Evolutionary conservation across 441 rosid genomes (phyloP), one percentile per base, ranked within the genome.

Genomic region (Sinapis alba): DNA sequence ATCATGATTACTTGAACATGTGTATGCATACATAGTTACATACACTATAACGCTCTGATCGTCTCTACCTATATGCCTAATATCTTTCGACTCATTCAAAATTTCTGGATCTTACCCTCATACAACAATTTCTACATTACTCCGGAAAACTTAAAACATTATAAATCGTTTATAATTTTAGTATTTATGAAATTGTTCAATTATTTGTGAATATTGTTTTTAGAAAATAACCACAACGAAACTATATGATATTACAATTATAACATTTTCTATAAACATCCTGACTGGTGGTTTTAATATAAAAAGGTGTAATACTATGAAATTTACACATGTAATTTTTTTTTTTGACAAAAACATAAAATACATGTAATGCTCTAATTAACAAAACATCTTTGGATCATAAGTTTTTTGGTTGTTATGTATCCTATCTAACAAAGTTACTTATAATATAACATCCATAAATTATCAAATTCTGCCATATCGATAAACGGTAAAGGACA

Each of bases 1-100:
- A 69, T 59, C 59, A 76, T 62, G 60, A 76, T 54, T 69, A 56
- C 60, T 62, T 62, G 57, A 23, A 67, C 67, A 51, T 68, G 56
- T 24, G 43, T 60, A 24, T 24, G 38, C 15, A 51, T 27, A 41
- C 24, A 62, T 32, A 47, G 54, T 16, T 47, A 62, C 38, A 23
- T 18, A 62, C n/a, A 24, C 61, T 50, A 43, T 47, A 61, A 61
- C 51, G 50, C 27, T 36, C 24, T n/a, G 15, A 32, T 16, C 11
- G 20, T 41, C 5, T 21, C 50, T 34, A 11, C 26, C 1, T 13
- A 26, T 23, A 21, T 16, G 8, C 34, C 7, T 13, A 23, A 57
- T 57, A 57, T 36, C 11, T 62, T 34, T 12, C 51, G 16, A 19
- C 5, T 62, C 4, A 19, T 12, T 62, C 10, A 19, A 34, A 12